These are phyloP conservation scores for Lithospermum erythrorhizon DNA, from an alignment of 257 asterid species.

Conservation along the genomic window DNA sequence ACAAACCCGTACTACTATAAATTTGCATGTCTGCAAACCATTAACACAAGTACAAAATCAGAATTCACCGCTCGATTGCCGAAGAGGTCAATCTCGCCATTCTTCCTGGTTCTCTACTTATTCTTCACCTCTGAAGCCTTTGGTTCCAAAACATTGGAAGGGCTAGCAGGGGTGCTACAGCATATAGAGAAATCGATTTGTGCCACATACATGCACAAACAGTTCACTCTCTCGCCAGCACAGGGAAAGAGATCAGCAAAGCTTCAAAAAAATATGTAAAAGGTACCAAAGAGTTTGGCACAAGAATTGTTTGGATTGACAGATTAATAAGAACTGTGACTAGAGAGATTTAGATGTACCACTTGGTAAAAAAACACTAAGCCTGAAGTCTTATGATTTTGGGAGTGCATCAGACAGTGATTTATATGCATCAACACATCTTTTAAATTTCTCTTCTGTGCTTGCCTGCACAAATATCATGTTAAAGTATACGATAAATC, in stretches of 20 bases:
- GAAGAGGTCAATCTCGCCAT: too few relatives aligned
- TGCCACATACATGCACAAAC: background rate
- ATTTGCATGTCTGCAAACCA: too few relatives aligned
- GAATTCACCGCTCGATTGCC: too few relatives aligned
- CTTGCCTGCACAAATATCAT: constrained; percentile 32
- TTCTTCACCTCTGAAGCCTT: too few relatives aligned
- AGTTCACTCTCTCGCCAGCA: background rate
- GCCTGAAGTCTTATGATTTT: constrained; percentile 14
- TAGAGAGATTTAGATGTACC: background rate
- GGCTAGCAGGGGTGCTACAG: too few relatives aligned
- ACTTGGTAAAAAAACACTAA: background rate
- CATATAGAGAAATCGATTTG: too few relatives aligned
- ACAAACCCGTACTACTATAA: too few relatives aligned
- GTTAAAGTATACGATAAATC: background rate
- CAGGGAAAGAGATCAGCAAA: background rate
- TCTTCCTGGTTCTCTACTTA: too few relatives aligned
- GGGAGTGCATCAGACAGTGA: constrained; percentile 54
- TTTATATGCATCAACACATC: constrained; percentile 63
- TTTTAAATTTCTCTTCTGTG: constrained; percentile 78
- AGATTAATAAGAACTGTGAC: background rate
- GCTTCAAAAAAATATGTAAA: too few relatives aligned
- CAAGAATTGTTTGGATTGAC: background rate
- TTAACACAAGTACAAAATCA: too few relatives aligned
- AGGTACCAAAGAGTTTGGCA: too few relatives aligned
- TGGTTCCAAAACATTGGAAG: too few relatives aligned